Evolutionary conservation across 148 eudicot genomes (phyloP).

Genomic region (Camellia sinensis): DNA sequence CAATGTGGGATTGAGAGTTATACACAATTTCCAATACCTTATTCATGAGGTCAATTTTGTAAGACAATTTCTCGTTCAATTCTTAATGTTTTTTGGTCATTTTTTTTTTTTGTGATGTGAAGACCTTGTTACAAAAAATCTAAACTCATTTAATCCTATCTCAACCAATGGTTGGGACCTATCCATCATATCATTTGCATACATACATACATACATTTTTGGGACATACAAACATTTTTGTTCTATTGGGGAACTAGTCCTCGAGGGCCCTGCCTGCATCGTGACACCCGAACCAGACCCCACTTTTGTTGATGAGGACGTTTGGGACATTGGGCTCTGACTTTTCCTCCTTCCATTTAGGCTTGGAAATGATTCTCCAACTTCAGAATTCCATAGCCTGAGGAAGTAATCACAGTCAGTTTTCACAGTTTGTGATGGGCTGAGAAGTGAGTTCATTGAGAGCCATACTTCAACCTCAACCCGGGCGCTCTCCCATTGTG

Average conservation of each 20-base stretch:
- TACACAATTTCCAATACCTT: too few species aligned
- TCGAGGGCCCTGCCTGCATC: too few species aligned
- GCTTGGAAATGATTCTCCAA: slow-evolving; percentile 31
- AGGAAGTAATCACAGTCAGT: slow-evolving; percentile 31
- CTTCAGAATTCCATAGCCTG: slow-evolving; percentile 37
- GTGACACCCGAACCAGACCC: not conserved
- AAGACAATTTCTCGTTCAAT: too few species aligned
- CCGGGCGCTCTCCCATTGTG: slow-evolving; percentile 37
- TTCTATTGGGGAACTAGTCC: not conserved
- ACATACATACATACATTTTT: not conserved
- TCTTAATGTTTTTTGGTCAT: too few species aligned
- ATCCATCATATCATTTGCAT: not conserved
- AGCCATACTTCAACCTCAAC: slow-evolving; percentile 35
- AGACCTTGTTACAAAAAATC: too few species aligned
- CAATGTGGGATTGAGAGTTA: too few species aligned
- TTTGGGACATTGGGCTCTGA: slow-evolving; percentile 2
- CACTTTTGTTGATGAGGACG: not conserved
- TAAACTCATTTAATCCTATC: too few species aligned
- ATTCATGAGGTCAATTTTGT: too few species aligned
- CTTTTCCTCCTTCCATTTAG: slow-evolving; percentile 6
- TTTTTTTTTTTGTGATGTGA: too few species aligned
- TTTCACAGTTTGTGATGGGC: slow-evolving; percentile 1
- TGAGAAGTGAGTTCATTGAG: slow-evolving; percentile 16
- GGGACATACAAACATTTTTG: slow-evolving; percentile 2
- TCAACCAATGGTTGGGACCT: not conserved